Evolutionary conservation across 2,329 filamentous ascomycete species (phyloP).

Genomic region (Pseudocercospora eumusae): DNA sequence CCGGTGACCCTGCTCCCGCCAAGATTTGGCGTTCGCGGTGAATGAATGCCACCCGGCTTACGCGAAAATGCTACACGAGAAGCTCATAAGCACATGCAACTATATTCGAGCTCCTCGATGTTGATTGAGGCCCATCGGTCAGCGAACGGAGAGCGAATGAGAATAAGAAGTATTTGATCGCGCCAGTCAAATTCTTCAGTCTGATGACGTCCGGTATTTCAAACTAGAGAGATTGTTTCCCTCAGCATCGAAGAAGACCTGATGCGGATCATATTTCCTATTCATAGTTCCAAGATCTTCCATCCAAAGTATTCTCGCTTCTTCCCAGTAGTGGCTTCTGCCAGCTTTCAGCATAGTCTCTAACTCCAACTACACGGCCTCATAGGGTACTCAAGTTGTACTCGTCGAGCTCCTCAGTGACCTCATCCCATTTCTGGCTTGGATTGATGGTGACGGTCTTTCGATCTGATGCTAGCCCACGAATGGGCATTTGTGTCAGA

Average conservation of each 20-base stretch:
- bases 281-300: slow-evolving; percentile 36
- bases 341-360: slow-evolving; percentile 41
- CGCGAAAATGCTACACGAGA: no score
- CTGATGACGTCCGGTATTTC: no score
- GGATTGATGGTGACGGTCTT: slow-evolving; percentile 22
- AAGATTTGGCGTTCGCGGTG: no score
- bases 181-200: no score
- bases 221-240: neutral
- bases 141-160: no score
- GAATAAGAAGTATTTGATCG: no score
- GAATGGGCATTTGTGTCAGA: slow-evolving; percentile 26
- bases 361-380: slow-evolving; percentile 31
- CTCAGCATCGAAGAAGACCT: slow-evolving; percentile 34
- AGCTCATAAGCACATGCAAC: no score
- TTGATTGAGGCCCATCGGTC: no score
- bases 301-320: slow-evolving; percentile 36
- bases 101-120: no score
- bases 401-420: slow-evolving; percentile 25
- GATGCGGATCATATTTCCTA: slow-evolving; percentile 41
- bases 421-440: slow-evolving; percentile 26
- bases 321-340: slow-evolving; percentile 42
- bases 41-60: no score
- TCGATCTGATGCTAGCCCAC: slow-evolving; percentile 21
- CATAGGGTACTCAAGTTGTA: slow-evolving; percentile 26
- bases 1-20: no score